phyloP scores from a whole-genome alignment of 2,329 filamentous ascomycete species.

The Laburnicola sp. region DNA sequence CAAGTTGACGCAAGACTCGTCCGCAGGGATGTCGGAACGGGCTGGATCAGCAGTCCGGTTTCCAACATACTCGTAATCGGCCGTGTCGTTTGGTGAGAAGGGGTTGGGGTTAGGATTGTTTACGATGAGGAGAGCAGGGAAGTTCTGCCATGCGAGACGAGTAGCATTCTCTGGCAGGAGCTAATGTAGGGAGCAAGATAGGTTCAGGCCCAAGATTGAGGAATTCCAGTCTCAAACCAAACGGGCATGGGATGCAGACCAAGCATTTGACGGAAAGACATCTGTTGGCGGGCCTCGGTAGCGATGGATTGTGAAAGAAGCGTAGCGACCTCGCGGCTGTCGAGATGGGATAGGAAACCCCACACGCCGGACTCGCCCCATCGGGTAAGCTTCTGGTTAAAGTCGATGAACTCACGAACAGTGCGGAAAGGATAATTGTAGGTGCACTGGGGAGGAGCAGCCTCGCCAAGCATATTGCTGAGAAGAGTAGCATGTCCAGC shows the following conservation, averaged over 20 bases:
- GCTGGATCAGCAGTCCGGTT: slow-evolving; percentile 61
- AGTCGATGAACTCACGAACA: slow-evolving; percentile 78
- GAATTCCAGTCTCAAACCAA: slow-evolving; percentile 79
- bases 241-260: slow-evolving; percentile 80
- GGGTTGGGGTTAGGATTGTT: slow-evolving; percentile 78
- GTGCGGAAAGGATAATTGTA: slow-evolving; percentile 81
- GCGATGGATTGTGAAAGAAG: slow-evolving; percentile 76
- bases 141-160: slow-evolving; percentile 82
- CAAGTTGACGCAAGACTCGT: slow-evolving; percentile 62
- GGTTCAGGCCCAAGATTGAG: slow-evolving; percentile 84
- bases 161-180: slow-evolving; percentile 71
- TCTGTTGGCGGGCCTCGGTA: slow-evolving; percentile 78
- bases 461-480: slow-evolving; percentile 75
- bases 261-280: slow-evolving; percentile 81
- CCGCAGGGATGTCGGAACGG: slow-evolving; percentile 49
- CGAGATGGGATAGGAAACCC: slow-evolving; percentile 76
- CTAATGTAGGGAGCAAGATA: slow-evolving; percentile 79
- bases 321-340: slow-evolving; percentile 73
- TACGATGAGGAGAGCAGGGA: slow-evolving; percentile 69
- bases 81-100: slow-evolving; percentile 63
- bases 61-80: slow-evolving; percentile 66
- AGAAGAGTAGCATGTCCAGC: slow-evolving; percentile 76
- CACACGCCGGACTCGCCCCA: slow-evolving; percentile 80
- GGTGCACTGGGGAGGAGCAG: slow-evolving; percentile 70
- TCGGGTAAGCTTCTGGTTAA: slow-evolving; percentile 81